These are phyloP conservation scores for Colletotrichum falcatum DNA, from an alignment of 2,329 filamentous ascomycete species.

Conservation along the genomic window DNA sequence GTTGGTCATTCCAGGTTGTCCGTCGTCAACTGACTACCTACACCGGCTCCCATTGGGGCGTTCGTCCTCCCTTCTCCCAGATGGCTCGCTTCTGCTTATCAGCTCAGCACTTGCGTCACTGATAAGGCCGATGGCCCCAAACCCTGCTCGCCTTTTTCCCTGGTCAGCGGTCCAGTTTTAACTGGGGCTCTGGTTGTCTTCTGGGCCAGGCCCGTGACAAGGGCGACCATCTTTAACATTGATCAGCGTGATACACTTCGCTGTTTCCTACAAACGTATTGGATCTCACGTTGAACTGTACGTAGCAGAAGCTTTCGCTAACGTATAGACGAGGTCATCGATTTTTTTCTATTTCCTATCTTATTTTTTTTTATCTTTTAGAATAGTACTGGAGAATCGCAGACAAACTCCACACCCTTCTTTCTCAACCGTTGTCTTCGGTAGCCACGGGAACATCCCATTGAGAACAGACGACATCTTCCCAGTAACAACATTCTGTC, in stretches of 20 bases:
- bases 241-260: conserved; percentile 37
- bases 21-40: conserved; percentile 22
- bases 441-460: conserved; percentile 3
- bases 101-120: conserved; percentile 39
- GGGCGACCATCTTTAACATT: conserved; percentile 36
- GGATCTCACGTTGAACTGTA: conserved; percentile 1
- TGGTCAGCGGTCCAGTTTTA: conserved; percentile 37
- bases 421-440: conserved; percentile 1
- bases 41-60: not conserved
- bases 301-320: conserved; percentile 7
- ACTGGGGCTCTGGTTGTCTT: conserved; percentile 35
- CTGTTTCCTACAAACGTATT: conserved; percentile 24
- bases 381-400: not conserved
- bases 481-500: conserved; percentile 2
- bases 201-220: conserved; percentile 36
- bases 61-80: not conserved
- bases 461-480: conserved; percentile 27
- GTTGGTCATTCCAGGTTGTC: conserved; percentile 11
- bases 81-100: conserved; percentile 31
- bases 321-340: conserved; percentile 3
- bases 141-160: conserved; percentile 31
- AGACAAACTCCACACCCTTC: not conserved
- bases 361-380: too few species aligned
- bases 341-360: not conserved
- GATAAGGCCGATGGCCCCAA: conserved; percentile 36